Evolutionary conservation across 768 basidiomycete species (phyloP), one percentile per base, ranked within the genome.

Genomic region (Rhizopogon roseolus): DNA sequence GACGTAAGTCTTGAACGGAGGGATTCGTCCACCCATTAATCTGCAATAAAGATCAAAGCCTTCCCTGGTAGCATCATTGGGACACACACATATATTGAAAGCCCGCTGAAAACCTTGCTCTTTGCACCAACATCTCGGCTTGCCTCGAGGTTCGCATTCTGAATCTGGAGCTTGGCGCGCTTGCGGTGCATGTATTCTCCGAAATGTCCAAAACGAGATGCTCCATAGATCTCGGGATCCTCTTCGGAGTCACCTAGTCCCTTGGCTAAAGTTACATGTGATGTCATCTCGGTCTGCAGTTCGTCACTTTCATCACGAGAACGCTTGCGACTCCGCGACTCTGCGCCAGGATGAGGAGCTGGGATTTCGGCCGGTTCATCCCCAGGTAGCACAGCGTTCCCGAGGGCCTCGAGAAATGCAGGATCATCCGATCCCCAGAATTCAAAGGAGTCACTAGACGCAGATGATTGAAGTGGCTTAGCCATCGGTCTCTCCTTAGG

Each of bases 161-260:
- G 90, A 5, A 92, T 83, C 60, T 89, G 90, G 46, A 98, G 67
- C 67, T 98, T 98, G 29, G 88, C 86, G 2, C 96, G 82, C 71
- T 98, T 98, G 55, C 93, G 77, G 2, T 77, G 70, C 91, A 97
- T 93, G 64, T 97, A 98, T 63, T 94, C 86, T 0, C 88, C 90
- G 57, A 84, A 91, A 1, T 81, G 82, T 13, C 91, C 93, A 66
- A 95, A 98, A 36, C 75, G 80, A 29, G 87, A 81, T 3, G 88
- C 81, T 0, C 87, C 90, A 64, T 95, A 97, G 8, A 81, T 77
- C 22, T 76, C 73, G 9, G 74, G 70, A 49, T 77, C 72, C 13
- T 68, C 66, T 29, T 70, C 66, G 2, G 56, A 42, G 32, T 22
- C 19, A 22, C 45, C 32, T 5, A 22, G 32, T 36, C 14, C 19